Conservation (phyloP, 1,139 yeast species). For the Torulaspora globosa region DNA sequence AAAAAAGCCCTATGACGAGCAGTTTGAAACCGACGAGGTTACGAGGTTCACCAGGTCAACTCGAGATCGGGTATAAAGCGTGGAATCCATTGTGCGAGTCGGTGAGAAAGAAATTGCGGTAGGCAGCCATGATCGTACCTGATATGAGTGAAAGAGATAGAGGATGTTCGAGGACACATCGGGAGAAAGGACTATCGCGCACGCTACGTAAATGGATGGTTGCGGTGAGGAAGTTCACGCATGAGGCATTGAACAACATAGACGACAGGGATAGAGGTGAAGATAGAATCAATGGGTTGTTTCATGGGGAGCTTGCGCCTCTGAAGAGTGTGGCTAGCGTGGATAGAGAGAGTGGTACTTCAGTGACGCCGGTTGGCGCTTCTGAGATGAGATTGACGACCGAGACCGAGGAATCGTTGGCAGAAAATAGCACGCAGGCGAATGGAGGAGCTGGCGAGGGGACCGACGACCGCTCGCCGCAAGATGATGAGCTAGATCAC, state of each 20-base stretch:
- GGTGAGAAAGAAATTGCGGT: background rate
- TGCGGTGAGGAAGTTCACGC: conserved; percentile 23
- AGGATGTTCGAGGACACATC: conserved; percentile 1
- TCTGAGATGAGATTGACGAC: conserved; percentile 15
- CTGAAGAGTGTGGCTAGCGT: conserved; percentile 8
- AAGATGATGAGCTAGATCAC: conserved; percentile 13
- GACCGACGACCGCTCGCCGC: conserved; percentile 24
- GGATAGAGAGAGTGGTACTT: conserved; percentile 25
- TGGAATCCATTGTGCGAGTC: background rate
- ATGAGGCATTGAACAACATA: conserved; percentile 23
- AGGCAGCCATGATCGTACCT: background rate
- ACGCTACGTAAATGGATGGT: conserved; percentile 26
- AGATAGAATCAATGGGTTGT: conserved; percentile 25
- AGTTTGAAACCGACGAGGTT: background rate
- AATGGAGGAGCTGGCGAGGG: conserved; percentile 7
- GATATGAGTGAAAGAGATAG: conserved; percentile 2
- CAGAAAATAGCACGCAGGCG: conserved; percentile 8
- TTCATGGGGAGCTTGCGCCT: conserved; percentile 11
- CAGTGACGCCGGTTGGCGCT: conserved; percentile 18
- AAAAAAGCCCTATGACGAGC: background rate
- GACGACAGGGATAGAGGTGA: conserved; percentile 22
- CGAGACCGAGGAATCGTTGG: conserved; percentile 13
- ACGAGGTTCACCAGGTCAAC: background rate
- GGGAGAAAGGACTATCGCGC: conserved; percentile 13
- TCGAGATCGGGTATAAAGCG: background rate